Evolutionary conservation across 768 basidiomycete species (phyloP).

Genomic region (Naematelia aurantialba): DNA sequence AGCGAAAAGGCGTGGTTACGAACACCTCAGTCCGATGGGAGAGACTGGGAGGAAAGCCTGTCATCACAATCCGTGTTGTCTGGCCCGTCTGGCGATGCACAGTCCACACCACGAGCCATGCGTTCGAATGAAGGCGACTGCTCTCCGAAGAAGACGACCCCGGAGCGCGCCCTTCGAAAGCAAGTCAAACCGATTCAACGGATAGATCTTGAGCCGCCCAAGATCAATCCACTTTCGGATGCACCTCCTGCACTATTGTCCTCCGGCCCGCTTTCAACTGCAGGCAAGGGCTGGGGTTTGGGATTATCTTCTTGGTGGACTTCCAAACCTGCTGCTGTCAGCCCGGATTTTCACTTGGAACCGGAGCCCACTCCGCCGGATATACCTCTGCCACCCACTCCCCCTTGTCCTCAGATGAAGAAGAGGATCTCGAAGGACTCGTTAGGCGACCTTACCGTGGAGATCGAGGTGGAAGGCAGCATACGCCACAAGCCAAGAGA

Average conservation of each 20-base stretch:
- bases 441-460: not conserved
- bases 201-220: too few relatives aligned
- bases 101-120: not conserved
- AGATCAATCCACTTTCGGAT: not conserved
- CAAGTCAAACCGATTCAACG: not conserved
- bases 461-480: not conserved
- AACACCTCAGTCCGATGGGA: conserved; percentile 11
- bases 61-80: not conserved
- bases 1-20: conserved; percentile 34
- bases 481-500: not conserved
- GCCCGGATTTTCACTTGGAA: not conserved
- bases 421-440: conserved; percentile 1
- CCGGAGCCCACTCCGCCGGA: too few relatives aligned
- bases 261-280: not conserved
- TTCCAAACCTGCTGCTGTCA: not conserved
- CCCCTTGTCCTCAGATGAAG: not conserved
- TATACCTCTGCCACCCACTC: not conserved
- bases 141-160: not conserved
- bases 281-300: not conserved
- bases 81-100: not conserved
- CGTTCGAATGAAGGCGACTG: not conserved
- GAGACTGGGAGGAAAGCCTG: not conserved
- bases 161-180: not conserved
- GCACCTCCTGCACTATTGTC: not conserved
- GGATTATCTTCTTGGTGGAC: conserved; percentile 1